These are phyloP conservation scores for Podaxis sp. DNA, from an alignment of 768 basidiomycete species.

Conservation along the genomic window DNA sequence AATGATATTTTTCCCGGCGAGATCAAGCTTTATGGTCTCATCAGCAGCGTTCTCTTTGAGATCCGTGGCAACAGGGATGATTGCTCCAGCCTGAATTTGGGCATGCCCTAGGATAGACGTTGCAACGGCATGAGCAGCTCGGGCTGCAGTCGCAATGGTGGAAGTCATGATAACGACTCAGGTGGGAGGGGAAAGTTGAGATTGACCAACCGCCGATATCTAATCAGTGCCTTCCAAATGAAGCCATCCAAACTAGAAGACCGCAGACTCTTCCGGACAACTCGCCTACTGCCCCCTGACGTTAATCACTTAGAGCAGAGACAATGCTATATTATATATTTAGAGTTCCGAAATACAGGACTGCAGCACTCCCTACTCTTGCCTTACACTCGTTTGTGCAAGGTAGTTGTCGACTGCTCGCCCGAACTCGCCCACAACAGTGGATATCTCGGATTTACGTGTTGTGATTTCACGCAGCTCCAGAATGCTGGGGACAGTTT, in stretches of 20 bases:
- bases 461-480: neutral
- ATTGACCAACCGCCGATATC: neutral
- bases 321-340: too few relatives aligned
- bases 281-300: too few relatives aligned
- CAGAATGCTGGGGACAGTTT: neutral
- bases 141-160: constrained; percentile 43
- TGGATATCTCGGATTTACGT: neutral
- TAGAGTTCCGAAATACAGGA: too few relatives aligned
- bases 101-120: constrained; percentile 47
- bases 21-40: constrained; percentile 38
- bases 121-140: constrained; percentile 54
- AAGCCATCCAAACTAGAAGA: neutral
- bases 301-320: too few relatives aligned
- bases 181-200: neutral
- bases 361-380: neutral
- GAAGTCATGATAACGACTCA: constrained; percentile 41
- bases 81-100: constrained; percentile 47
- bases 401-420: neutral
- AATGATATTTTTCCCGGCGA: constrained; percentile 64
- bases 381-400: neutral
- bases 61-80: constrained; percentile 43
- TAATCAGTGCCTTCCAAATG: neutral
- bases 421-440: neutral
- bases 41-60: constrained; percentile 64
- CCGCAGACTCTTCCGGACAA: neutral